These are phyloP conservation scores for Aphanomyces cochlioides DNA, from an alignment of 352 stramenopile species.

Conservation along the genomic window DNA sequence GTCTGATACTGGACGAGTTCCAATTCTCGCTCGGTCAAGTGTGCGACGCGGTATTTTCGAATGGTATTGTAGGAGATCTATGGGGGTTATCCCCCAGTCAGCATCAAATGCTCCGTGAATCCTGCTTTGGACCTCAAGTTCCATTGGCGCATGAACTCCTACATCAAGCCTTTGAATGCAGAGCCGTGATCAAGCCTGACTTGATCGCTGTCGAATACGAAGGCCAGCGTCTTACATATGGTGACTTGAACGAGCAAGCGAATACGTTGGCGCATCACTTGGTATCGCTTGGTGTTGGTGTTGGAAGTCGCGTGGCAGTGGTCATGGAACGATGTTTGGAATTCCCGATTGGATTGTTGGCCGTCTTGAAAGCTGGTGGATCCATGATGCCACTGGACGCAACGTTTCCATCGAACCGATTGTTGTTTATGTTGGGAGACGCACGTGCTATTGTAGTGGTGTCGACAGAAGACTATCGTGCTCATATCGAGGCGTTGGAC, in stretches of 20 bases:
- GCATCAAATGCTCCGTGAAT: too few relatives aligned
- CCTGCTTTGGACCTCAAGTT: too few relatives aligned
- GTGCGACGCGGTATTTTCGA: too few relatives aligned
- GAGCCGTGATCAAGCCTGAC: constrained; percentile 31
- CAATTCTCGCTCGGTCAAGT: too few relatives aligned
- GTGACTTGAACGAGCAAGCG: constrained; percentile 36
- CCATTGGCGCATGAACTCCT: constrained; percentile 1
- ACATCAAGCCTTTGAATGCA: neutral
- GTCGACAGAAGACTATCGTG: neutral
- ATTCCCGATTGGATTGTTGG: constrained; percentile 90
- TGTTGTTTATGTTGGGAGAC: constrained; percentile 50
- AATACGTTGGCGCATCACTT: constrained; percentile 31
- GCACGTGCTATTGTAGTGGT: constrained; percentile 28
- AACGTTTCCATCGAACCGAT: constrained; percentile 43
- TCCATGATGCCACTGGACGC: constrained; percentile 85
- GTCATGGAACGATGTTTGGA: constrained; percentile 91
- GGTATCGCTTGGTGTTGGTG: constrained; percentile 46
- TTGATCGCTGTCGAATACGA: constrained; percentile 26
- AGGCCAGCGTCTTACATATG: constrained; percentile 35
- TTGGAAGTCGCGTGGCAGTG: constrained; percentile 5
- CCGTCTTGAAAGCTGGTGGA: constrained; percentile 85
- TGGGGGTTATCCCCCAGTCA: too few relatives aligned
- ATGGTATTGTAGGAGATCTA: too few relatives aligned
- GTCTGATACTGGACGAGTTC: too few relatives aligned
- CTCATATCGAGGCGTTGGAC: neutral